Conservation (phyloP, 371 early-diverging fungal genomes). For the Nosema muscidifuracis region DNA sequence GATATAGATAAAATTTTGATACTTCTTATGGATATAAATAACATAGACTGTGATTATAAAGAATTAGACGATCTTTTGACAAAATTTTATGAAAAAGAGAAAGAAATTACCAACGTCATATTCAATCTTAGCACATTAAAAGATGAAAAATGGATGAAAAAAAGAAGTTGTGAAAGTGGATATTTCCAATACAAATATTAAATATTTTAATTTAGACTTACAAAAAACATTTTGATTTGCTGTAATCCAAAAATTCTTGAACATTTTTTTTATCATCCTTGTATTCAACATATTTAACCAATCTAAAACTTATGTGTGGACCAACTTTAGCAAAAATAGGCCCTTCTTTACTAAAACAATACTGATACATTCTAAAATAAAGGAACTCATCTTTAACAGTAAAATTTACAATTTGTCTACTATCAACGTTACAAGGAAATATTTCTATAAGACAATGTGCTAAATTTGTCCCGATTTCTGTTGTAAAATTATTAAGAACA, state of each 20-base stretch:
- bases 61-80: neutral
- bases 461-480: constrained; percentile 84
- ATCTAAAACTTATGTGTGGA: constrained; percentile 83
- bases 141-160: neutral
- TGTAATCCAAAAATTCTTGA: neutral
- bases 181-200: constrained; percentile 3
- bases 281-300: constrained; percentile 62
- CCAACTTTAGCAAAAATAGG: constrained; percentile 87
- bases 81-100: neutral
- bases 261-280: constrained; percentile 18
- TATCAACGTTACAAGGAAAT: constrained; percentile 87
- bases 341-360: constrained; percentile 65
- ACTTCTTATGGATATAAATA: neutral
- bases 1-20: neutral
- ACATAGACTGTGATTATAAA: neutral
- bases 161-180: neutral
- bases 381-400: constrained; percentile 97
- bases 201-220: neutral
- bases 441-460: constrained; percentile 87
- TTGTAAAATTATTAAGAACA: constrained; percentile 89
- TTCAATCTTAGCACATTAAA: neutral
- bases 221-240: neutral
- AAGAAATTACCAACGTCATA: neutral
- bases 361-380: constrained; percentile 88
- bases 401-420: constrained; percentile 85